Evolutionary conservation across 345 rosid genomes (phyloP).

Genomic region (Hevea brasiliensis): DNA sequence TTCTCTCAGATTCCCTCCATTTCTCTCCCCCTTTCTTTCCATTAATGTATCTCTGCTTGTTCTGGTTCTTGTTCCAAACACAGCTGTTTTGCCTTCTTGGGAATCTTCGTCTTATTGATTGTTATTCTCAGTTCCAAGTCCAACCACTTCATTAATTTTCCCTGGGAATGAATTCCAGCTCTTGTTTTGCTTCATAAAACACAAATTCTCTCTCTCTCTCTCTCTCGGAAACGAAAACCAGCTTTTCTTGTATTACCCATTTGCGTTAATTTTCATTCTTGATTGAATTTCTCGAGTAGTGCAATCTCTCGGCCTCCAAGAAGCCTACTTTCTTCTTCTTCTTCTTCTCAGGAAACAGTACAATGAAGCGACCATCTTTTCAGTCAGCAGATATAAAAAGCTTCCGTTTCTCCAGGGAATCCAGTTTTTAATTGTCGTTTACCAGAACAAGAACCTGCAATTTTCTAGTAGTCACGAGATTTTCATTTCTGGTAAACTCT

Average conservation of each 20-base stretch:
- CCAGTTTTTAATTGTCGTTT: constrained; percentile 4
- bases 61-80: neutral
- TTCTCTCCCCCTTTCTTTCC: too few species aligned
- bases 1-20: neutral
- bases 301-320: neutral
- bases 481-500: constrained; percentile 3
- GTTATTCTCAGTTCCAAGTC: neutral
- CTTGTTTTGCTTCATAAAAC: too few species aligned
- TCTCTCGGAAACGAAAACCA: neutral
- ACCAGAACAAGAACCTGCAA: neutral
- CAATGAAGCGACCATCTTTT: neutral
- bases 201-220: too few species aligned
- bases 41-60: neutral
- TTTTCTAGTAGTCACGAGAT: constrained; percentile 14
- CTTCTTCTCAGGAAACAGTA: too few species aligned
- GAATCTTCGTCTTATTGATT: neutral
- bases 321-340: neutral
- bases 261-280: neutral
- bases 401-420: neutral
- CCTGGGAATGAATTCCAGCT: neutral
- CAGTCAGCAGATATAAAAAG: neutral
- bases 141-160: constrained; percentile 1
- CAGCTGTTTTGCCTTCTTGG: neutral
- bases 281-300: neutral
- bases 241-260: neutral